Evolutionary conservation across 2,329 filamentous ascomycete species (phyloP), one percentile per base, ranked within the genome.

Genomic region (Apiospora rasikravindrae): DNA sequence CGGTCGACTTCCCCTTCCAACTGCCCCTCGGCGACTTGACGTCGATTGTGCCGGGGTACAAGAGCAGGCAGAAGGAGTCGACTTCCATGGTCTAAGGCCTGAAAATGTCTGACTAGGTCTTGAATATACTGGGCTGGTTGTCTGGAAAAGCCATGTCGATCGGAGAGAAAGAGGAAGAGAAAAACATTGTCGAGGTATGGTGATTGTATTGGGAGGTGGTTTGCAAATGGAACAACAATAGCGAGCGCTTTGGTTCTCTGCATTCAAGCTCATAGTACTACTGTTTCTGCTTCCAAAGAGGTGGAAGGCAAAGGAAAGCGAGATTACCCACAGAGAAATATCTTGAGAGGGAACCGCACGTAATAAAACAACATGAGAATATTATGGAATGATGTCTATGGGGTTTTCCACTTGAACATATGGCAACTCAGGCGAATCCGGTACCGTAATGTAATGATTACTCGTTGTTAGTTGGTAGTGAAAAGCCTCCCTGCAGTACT

Each of bases 11-110:
- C 33, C 57, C 57, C 33, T 7, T 64, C 33, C 57, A 64, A 33
- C 33, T 64, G 19, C 57, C 57, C 8, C 57, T 64, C 57, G 57
- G 57, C 33, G 57, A 64, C 10, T 19, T 64, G 57, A 64, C 57
- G 57, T n/a, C 33, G 1, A n/a, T 64, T 22, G 57, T 64, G 57
- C 57, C 57, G 10, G 57, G 57, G 16, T 64, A 64, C 33, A 64
- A 64, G 57, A 64, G 33, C 19, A 22, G 33, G 33, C 57, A 64
- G 2, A 64, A 37, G 29, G 33, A 40, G 8, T 2, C 19, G 19
- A 8, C 33, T 2, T 37, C 19, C 8, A 24, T 64, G 57, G 57
- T 64, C 57, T 64, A 64, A 64, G 13, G 26, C 4, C 26, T 57
- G 16, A 19, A 8, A 57, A 57, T 3, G 14, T 22, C 8, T 4